Percentiles rank a stretch among this genome's conserved stretches.
Conservation (phyloP, 1,139 yeast species). For the Zygosaccharomyces sapae region DNA sequence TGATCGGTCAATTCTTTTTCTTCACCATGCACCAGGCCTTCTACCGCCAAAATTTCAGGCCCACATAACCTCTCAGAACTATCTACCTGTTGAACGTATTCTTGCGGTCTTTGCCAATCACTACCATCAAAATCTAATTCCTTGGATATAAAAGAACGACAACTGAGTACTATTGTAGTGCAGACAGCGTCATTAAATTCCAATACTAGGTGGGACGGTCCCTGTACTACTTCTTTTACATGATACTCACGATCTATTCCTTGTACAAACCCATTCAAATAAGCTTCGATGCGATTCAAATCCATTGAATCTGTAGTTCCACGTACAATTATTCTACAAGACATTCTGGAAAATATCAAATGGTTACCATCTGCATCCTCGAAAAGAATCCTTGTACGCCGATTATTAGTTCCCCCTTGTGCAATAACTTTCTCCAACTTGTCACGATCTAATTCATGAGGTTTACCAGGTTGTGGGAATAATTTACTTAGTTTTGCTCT, state of each 20-base stretch:
- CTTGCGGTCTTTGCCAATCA: slow-evolving; percentile 29
- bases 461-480: slow-evolving; percentile 72
- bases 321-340: slow-evolving; percentile 48
- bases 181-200: slow-evolving; percentile 25
- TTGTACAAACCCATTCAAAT: slow-evolving; percentile 7
- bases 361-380: slow-evolving; percentile 46
- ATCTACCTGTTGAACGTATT: slow-evolving; percentile 25
- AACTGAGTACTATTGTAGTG: slow-evolving; percentile 23
- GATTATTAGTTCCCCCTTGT: slow-evolving; percentile 37
- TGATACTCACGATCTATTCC: slow-evolving; percentile 8
- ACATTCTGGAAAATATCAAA: slow-evolving; percentile 48
- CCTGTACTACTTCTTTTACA: background rate
- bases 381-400: slow-evolving; percentile 35
- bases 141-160: slow-evolving; percentile 24
- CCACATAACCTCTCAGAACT: slow-evolving; percentile 23
- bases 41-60: slow-evolving; percentile 22
- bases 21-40: slow-evolving; percentile 14
- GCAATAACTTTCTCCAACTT: slow-evolving; percentile 41
- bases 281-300: background rate
- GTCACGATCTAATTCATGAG: slow-evolving; percentile 52
- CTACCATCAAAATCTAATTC: slow-evolving; percentile 9
- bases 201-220: slow-evolving; percentile 10
- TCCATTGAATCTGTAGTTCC: slow-evolving; percentile 37
- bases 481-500: slow-evolving; percentile 79
- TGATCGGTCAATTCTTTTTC: slow-evolving; percentile 10